Conservation (phyloP, 1,284 basidiomycete species). For the Veloporphyrellus conicus region DNA sequence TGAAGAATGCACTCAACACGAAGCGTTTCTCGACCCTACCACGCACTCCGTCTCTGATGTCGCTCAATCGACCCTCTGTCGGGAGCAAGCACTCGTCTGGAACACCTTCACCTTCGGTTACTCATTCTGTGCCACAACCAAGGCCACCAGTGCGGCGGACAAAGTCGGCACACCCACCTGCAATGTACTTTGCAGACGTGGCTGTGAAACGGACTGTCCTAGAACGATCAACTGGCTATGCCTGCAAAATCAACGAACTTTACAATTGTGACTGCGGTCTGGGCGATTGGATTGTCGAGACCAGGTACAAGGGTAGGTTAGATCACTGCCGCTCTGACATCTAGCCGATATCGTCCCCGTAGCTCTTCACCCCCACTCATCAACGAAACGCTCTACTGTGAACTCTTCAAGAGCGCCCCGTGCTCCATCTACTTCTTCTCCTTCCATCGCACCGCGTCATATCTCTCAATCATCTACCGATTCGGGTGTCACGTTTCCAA, state of each 20-base stretch:
- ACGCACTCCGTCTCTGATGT: slow-evolving; percentile 48
- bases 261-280: slow-evolving; percentile 75
- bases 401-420: slow-evolving; percentile 26
- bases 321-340: background rate
- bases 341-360: slow-evolving; percentile 10
- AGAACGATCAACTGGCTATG: slow-evolving; percentile 77
- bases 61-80: slow-evolving; percentile 26
- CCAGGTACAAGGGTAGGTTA: slow-evolving; percentile 50
- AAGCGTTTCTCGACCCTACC: slow-evolving; percentile 62
- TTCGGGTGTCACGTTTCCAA: slow-evolving; percentile 74
- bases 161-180: slow-evolving; percentile 57
- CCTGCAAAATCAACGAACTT: slow-evolving; percentile 80
- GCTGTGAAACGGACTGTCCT: slow-evolving; percentile 53
- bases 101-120: slow-evolving; percentile 40
- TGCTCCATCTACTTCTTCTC: slow-evolving; percentile 31
- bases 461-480: slow-evolving; percentile 65
- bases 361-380: slow-evolving; percentile 31
- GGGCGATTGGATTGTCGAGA: slow-evolving; percentile 66
- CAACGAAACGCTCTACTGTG: slow-evolving; percentile 21
- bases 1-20: slow-evolving; percentile 33
- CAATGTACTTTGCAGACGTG: slow-evolving; percentile 74
- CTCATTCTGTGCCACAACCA: slow-evolving; percentile 12
- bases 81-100: slow-evolving; percentile 34
- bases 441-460: slow-evolving; percentile 52
- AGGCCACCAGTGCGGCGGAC: slow-evolving; percentile 37